phyloP scores from a whole-genome alignment of 2,329 filamentous ascomycete genomes.

The Davidsoniella eucalypti region DNA sequence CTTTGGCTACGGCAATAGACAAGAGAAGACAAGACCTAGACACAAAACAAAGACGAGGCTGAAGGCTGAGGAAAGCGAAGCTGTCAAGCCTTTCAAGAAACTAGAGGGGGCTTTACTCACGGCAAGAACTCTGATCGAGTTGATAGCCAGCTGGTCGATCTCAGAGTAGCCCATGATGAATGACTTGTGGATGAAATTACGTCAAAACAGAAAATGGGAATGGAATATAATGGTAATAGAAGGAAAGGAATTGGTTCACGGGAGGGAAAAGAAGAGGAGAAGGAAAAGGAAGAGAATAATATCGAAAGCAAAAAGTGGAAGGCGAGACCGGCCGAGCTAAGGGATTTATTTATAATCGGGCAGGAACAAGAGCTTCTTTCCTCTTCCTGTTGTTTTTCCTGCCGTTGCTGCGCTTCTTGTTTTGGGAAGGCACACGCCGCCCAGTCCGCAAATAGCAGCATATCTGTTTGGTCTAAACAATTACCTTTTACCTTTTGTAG shows the following conservation, averaged over 20 bases:
- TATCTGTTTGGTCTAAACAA: too few species aligned
- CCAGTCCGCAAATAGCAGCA: too few species aligned
- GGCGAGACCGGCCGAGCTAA: slow-evolving; percentile 12
- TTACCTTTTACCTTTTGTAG: too few species aligned
- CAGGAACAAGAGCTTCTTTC: slow-evolving; percentile 11
- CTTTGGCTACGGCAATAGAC: too few species aligned
- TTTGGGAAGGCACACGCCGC: too few species aligned
- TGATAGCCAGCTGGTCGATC: slow-evolving; percentile 79
- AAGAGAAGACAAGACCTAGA: too few species aligned
- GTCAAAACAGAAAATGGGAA: slow-evolving; percentile 12
- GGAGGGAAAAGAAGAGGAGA: slow-evolving; percentile 11
- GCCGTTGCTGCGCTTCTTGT: neutral
- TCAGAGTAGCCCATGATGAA: slow-evolving; percentile 76
- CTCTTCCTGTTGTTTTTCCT: neutral
- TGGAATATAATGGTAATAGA: slow-evolving; percentile 15
- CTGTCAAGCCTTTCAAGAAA: slow-evolving; percentile 17
- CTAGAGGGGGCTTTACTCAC: slow-evolving; percentile 42
- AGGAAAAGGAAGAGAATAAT: slow-evolving; percentile 9
- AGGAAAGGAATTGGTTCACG: slow-evolving; percentile 13
- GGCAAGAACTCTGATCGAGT: slow-evolving; percentile 92
- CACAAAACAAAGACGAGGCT: neutral
- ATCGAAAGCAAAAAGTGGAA: slow-evolving; percentile 12
- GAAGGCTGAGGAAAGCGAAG: slow-evolving; percentile 19
- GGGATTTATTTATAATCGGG: slow-evolving; percentile 13
- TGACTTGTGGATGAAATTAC: slow-evolving; percentile 15